phyloP scores from a whole-genome alignment of 2,329 filamentous ascomycete species.

The Lasiodiplodia sp. region DNA sequence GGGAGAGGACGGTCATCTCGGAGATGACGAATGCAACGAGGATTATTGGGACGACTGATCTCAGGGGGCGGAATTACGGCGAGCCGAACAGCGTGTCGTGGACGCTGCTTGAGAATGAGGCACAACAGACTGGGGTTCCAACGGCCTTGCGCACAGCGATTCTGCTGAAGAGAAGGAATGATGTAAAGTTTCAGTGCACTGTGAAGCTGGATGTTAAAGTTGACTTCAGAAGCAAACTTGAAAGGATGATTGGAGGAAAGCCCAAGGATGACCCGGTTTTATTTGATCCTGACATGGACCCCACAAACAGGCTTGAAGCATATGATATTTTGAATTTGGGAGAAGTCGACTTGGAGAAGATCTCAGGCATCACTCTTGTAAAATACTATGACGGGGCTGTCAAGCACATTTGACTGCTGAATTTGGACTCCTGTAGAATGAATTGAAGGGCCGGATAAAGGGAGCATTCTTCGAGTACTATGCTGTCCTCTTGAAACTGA shows the following conservation, averaged over 20 bases:
- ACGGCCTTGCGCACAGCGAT: constrained; percentile 35
- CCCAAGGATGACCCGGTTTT: constrained; percentile 30
- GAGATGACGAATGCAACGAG: background rate
- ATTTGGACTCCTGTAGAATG: no score
- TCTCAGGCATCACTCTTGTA: no score
- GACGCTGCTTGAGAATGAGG: constrained; percentile 38
- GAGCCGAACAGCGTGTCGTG: constrained; percentile 35
- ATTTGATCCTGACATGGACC: constrained; percentile 31
- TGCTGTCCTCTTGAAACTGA: no score
- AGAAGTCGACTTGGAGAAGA: no score
- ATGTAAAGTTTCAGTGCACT: constrained; percentile 39
- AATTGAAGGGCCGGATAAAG: no score
- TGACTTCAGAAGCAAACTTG: constrained; percentile 35
- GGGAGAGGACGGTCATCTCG: background rate
- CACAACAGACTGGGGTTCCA: constrained; percentile 36
- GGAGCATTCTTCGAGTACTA: no score
- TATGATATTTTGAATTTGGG: no score
- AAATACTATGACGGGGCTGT: no score
- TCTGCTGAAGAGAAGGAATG: constrained; percentile 36
- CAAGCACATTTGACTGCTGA: no score
- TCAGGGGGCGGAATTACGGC: constrained; percentile 33
- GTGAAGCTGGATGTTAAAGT: constrained; percentile 39
- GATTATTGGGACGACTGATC: constrained; percentile 35
- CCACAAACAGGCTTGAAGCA: no score
- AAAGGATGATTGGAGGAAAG: constrained; percentile 37